Evolutionary conservation across 2,329 filamentous ascomycete species (phyloP).

Genomic region (Pseudogymnoascus sp.): DNA sequence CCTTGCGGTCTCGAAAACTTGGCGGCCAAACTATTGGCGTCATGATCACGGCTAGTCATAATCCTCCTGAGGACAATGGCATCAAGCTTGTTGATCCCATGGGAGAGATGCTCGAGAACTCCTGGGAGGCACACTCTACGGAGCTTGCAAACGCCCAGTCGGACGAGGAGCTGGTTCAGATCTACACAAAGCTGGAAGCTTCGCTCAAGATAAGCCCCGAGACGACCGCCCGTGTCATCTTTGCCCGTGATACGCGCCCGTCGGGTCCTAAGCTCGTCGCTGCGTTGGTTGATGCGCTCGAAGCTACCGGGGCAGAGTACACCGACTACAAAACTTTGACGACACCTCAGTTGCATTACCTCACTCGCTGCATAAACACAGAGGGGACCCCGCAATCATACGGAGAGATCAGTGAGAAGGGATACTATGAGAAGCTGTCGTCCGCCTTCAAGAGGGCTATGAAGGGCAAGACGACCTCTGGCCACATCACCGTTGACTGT

Average conservation of each 20-base stretch:
- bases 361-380: constrained; percentile 91
- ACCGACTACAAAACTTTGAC: constrained; percentile 88
- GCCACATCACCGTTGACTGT: constrained; percentile 79
- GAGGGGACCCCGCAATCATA: constrained; percentile 81
- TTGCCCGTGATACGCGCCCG: constrained; percentile 85
- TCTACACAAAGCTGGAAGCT: constrained; percentile 69
- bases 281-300: constrained; percentile 72
- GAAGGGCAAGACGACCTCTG: constrained; percentile 65
- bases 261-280: constrained; percentile 79
- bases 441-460: constrained; percentile 80
- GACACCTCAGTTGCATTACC: constrained; percentile 96
- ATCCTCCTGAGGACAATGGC: constrained; percentile 82
- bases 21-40: constrained; percentile 89
- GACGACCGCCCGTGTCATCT: constrained; percentile 72
- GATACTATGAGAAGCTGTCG: constrained; percentile 91
- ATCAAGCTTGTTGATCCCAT: constrained; percentile 95
- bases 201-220: constrained; percentile 69
- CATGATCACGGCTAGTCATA: constrained; percentile 94
- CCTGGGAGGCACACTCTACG: constrained; percentile 89
- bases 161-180: constrained; percentile 67
- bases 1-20: constrained; percentile 82
- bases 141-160: constrained; percentile 76
- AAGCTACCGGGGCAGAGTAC: constrained; percentile 66
- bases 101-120: constrained; percentile 95
- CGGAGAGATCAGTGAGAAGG: constrained; percentile 79